Evolutionary conservation across 768 basidiomycete genomes (phyloP).

Genomic region (Cyathus striatus): DNA sequence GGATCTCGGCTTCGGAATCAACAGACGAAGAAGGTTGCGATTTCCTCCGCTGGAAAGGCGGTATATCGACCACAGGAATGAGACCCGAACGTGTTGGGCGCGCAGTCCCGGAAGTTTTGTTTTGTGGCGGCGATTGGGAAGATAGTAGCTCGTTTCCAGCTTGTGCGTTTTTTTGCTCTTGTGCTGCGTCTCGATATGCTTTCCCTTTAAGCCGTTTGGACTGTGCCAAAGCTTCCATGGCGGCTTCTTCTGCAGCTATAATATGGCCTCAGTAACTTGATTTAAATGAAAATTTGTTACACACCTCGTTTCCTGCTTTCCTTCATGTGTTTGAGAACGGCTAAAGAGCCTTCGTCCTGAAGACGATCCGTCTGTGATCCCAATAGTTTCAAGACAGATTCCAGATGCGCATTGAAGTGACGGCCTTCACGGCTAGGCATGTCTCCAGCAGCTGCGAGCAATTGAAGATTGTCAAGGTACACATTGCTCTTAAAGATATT

Average conservation of each 20-base stretch:
- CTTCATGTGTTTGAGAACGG: conserved; percentile 62
- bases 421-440: conserved; percentile 79
- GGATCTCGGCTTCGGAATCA: conserved; percentile 32
- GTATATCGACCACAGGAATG: conserved; percentile 39
- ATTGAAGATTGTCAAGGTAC: conserved; percentile 73
- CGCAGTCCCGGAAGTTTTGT: conserved; percentile 8
- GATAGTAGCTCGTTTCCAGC: not conserved
- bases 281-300: conserved; percentile 10
- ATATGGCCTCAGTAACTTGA: conserved; percentile 6
- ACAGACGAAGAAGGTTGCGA: conserved; percentile 24
- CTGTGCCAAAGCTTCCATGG: conserved; percentile 35
- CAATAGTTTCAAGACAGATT: conserved; percentile 53
- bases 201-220: conserved; percentile 76
- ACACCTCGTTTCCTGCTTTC: conserved; percentile 56
- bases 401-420: conserved; percentile 83
- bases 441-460: conserved; percentile 61
- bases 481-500: conserved; percentile 77
- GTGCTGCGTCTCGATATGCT: conserved; percentile 59
- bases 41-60: conserved; percentile 24
- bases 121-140: conserved; percentile 6
- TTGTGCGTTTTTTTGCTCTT: conserved; percentile 22
- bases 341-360: conserved; percentile 54
- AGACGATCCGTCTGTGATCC: conserved; percentile 65
- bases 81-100: conserved; percentile 30
- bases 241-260: conserved; percentile 46